These are phyloP conservation scores for Leccinum rimulosum DNA, from an alignment of 768 basidiomycete species.

Conservation along the genomic window DNA sequence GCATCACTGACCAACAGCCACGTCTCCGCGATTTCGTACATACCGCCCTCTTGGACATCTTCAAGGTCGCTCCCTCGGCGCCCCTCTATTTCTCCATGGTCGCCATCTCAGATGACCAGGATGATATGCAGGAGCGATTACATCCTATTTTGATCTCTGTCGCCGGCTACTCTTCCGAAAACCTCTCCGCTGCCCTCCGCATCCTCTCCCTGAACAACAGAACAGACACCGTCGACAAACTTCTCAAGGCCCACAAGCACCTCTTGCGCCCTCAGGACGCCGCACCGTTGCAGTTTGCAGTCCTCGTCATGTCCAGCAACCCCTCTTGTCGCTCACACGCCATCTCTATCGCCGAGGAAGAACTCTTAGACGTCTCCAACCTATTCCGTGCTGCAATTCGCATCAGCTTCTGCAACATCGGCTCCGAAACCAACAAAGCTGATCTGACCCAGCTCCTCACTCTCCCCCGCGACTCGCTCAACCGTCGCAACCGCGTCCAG, in stretches of 20 bases:
- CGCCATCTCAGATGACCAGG: conserved; percentile 35
- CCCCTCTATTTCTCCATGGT: conserved; percentile 45
- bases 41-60: conserved; percentile 43
- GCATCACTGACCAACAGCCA: conserved; percentile 39
- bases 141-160: conserved; percentile 35
- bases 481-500: conserved; percentile 47
- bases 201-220: conserved; percentile 43
- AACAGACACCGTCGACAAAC: conserved; percentile 33
- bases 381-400: conserved; percentile 44
- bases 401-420: conserved; percentile 46
- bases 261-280: conserved; percentile 64
- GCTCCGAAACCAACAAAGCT: conserved; percentile 36
- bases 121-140: conserved; percentile 35
- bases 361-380: conserved; percentile 46
- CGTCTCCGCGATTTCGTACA: conserved; percentile 46
- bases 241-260: conserved; percentile 47
- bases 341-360: conserved; percentile 47
- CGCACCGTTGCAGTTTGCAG: conserved; percentile 43
- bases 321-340: conserved; percentile 30
- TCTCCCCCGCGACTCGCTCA: conserved; percentile 35
- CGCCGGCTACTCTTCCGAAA: conserved; percentile 50
- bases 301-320: conserved; percentile 35
- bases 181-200: conserved; percentile 52
- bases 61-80: conserved; percentile 48
- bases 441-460: conserved; percentile 48